Evolutionary conservation across 257 asterid genomes (phyloP).

Genomic region (Penstemon davidsonii): DNA sequence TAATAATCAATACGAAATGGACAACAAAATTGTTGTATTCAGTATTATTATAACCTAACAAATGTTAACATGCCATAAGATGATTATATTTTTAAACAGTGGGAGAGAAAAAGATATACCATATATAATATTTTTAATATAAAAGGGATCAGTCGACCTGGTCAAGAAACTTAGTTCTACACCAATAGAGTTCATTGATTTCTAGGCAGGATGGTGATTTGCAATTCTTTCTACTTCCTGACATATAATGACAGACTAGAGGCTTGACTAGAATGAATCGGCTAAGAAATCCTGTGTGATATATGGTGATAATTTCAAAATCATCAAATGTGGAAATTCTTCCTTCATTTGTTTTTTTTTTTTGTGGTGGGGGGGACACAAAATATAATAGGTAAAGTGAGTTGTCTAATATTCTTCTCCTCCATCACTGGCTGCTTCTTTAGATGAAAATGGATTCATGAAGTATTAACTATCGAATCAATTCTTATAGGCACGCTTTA

Average conservation of each 20-base stretch:
- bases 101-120: no score
- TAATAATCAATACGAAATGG: no score
- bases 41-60: no score
- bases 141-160: background rate
- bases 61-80: no score
- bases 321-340: constrained; percentile 7
- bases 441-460: no score
- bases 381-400: background rate
- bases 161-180: background rate
- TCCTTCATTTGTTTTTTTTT: background rate
- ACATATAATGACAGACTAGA: background rate
- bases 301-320: background rate
- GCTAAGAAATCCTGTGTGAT: background rate
- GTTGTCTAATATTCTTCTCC: background rate
- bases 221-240: constrained; percentile 5
- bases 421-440: no score
- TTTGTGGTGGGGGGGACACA: no score
- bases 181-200: constrained; percentile 1
- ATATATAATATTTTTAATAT: no score
- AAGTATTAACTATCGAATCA: no score
- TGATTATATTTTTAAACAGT: no score
- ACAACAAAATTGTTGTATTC: no score
- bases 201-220: background rate
- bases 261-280: constrained; percentile 2
- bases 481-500: no score